Evolutionary conservation across 2,329 filamentous ascomycete genomes (phyloP), one percentile per base, ranked within the genome.

Genomic region (Cordyceps cateniannulata): DNA sequence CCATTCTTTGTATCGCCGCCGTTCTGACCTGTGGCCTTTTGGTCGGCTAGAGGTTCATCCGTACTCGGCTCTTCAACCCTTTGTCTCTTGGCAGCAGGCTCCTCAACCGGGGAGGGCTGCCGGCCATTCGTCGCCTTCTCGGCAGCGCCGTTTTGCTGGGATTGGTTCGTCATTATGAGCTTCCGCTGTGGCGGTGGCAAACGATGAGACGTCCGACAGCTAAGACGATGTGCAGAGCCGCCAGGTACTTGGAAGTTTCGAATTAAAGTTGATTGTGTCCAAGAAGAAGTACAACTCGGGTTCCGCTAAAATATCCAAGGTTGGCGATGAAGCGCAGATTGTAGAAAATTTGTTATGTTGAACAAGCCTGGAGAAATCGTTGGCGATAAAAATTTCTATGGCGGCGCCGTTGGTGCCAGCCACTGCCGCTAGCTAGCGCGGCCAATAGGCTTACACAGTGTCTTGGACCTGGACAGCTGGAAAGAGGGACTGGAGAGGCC

Each of bases 1-100:
- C 55, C 25, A 27, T 63, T 65, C 7, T 63, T 49, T 25, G 59
- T 57, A 7, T 47, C 32, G n/a, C 65, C 63, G 18, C 38, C 49
- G 16, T 62, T 35, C 29, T 45, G 38, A 45, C 32, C 32, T n/a
- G 50, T 18, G 42, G 29, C 40, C 29, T 40, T 49, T 35, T 55
- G 32, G 9, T 40, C 50, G 8, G 35, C 45, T 2, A 25, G 18
- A 42, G 52, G 35, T n/a, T 64, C 64, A 50, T 64, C 54, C 3
- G 63, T 59, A 40, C 55, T 62, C 55, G 72, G 62, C 59, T 65
- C 65, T 32, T 82, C 78, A 56, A 83, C 70, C 73, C 83, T 89
- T 65, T 81, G 76, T 68, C 84, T 81, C 75, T 89, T 89, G 56
- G 81, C 73, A 44, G 82, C 78, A 62, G 80, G 79, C 65, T 76